Conservation (phyloP, 352 stramenopile species). For the Globisporangium cylindrosporum region DNA sequence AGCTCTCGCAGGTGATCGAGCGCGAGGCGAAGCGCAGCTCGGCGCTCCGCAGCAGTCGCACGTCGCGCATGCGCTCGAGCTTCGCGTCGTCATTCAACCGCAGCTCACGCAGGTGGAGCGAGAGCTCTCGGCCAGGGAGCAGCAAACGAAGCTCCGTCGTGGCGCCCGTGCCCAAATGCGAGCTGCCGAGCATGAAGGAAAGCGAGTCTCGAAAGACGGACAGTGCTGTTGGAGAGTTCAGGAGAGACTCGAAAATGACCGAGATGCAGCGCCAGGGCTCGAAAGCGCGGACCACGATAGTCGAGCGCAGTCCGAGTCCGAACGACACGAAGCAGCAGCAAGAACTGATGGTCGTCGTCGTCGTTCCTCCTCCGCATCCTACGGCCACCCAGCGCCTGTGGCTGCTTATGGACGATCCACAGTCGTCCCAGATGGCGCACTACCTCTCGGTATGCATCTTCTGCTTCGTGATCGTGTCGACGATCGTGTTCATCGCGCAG, state of each 20-base stretch:
- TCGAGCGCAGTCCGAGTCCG: background rate
- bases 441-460: constrained; percentile 65
- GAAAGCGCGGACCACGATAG: background rate
- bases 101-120: constrained; percentile 13
- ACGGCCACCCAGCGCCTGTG: constrained; percentile 25
- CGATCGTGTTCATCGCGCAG: constrained; percentile 63
- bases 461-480: constrained; percentile 63
- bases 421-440: constrained; percentile 56
- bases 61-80: constrained; percentile 34
- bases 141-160: constrained; percentile 6
- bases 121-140: background rate
- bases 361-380: no score
- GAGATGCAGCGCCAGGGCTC: constrained; percentile 10
- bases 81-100: constrained; percentile 30
- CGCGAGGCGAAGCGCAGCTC: constrained; percentile 49
- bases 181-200: background rate
- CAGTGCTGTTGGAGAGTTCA: background rate
- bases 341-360: constrained; percentile 1
- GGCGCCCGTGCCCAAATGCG: background rate
- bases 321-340: background rate
- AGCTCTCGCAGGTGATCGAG: constrained; percentile 67
- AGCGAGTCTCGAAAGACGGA: background rate
- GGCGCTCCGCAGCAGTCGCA: constrained; percentile 16
- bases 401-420: constrained; percentile 66
- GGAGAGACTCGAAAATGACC: constrained; percentile 4